phyloP scores from a whole-genome alignment of 1,284 basidiomycete genomes.

The Microbotryum silenes-acaulis region DNA sequence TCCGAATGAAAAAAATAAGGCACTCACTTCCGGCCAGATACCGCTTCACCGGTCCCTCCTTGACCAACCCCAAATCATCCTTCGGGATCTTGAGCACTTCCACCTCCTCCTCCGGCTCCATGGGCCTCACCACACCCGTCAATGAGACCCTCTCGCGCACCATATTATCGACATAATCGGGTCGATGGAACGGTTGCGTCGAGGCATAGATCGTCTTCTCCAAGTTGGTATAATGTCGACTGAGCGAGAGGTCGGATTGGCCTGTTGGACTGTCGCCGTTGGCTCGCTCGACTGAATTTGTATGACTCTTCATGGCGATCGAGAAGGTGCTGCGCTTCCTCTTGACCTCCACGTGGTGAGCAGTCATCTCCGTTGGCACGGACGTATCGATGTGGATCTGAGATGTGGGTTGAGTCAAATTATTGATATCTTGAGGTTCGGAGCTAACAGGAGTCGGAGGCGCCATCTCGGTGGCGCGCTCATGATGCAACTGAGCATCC shows the following conservation, averaged over 20 bases:
- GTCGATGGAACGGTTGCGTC: conserved; percentile 29
- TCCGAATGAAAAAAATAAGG: not conserved
- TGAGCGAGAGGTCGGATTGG: not conserved
- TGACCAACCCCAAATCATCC: conserved; percentile 51
- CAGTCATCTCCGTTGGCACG: no score
- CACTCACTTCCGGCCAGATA: conserved; percentile 51
- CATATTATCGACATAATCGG: conserved; percentile 47
- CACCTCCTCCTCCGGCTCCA: conserved; percentile 65
- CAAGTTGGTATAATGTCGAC: conserved; percentile 6
- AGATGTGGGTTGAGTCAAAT: no score
- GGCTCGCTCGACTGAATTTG: no score
- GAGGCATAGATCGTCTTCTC: conserved; percentile 34
- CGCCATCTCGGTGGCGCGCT: no score
- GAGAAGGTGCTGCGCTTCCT: no score
- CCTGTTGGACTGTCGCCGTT: no score
- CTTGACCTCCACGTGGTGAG: no score
- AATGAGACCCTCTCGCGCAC: conserved; percentile 82
- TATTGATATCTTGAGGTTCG: no score
- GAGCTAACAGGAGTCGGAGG: no score
- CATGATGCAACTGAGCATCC: conserved; percentile 1
- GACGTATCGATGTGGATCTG: no score
- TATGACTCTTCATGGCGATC: no score
- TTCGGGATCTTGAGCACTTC: conserved; percentile 55
- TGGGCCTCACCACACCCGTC: conserved; percentile 62
- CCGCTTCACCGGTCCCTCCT: conserved; percentile 54